These are phyloP conservation scores for Pestalotiopsis sp. DNA, from an alignment of 2,329 filamentous ascomycete genomes.

Conservation along the genomic window DNA sequence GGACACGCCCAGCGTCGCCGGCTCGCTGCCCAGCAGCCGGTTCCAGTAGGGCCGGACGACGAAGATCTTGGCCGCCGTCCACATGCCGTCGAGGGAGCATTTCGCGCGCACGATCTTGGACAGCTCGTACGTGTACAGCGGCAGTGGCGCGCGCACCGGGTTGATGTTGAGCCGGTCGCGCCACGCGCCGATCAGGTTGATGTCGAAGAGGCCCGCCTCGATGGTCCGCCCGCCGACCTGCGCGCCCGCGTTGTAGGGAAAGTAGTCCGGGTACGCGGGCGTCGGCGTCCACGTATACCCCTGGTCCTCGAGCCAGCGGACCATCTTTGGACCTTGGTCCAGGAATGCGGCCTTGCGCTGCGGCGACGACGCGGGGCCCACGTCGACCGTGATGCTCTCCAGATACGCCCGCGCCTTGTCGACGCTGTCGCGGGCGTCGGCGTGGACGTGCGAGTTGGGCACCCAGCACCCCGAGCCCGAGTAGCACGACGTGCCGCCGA, in stretches of 20 bases:
- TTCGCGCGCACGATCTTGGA: not conserved
- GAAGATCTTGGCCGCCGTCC: slow-evolving; percentile 1
- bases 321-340: slow-evolving; percentile 33
- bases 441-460: slow-evolving; percentile 30
- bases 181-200: slow-evolving; percentile 30
- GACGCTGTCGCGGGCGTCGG: slow-evolving; percentile 26
- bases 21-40: not conserved
- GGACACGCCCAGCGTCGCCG: not conserved
- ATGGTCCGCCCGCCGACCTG: slow-evolving; percentile 27
- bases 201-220: slow-evolving; percentile 30
- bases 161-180: slow-evolving; percentile 10
- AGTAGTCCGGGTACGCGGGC: slow-evolving; percentile 35
- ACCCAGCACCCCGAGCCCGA: slow-evolving; percentile 39
- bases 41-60: not conserved
- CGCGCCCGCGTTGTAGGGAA: slow-evolving; percentile 26
- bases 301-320: slow-evolving; percentile 28
- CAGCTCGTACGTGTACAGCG: not conserved
- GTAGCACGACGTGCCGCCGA: slow-evolving; percentile 38
- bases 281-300: slow-evolving; percentile 31
- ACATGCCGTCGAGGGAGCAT: not conserved
- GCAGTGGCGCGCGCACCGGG: not conserved
- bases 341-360: slow-evolving; percentile 32
- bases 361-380: slow-evolving; percentile 30
- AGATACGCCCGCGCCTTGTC: slow-evolving; percentile 31
- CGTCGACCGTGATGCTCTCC: slow-evolving; percentile 30